Base-by-base conservation (phyloP, 352 stramenopile species). In the Globisporangium splendens region DNA sequence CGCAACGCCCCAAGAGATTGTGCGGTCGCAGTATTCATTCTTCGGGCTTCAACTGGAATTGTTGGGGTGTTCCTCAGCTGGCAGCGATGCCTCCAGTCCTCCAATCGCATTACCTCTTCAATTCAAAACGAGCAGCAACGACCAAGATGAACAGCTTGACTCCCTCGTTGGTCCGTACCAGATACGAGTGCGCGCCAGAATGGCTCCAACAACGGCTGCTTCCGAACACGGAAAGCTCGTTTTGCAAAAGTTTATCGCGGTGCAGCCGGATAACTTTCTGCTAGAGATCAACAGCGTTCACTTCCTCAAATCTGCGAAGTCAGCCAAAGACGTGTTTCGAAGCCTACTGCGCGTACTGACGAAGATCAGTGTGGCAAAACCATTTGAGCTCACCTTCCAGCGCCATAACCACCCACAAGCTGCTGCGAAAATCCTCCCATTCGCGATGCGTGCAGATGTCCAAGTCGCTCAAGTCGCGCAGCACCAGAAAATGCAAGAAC, bases 371-470 rank as follows among this genome's bases (percentile, higher is more conserved):
- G 52, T 87, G 20, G 79, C 73, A 0, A 66, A 53, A 18, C 76
- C 79, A 0, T 75, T 71, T 43, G 77, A 83, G 50, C 48, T 89
- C 12, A 81, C 72, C 8, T 65, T 86, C n/a, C 59, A 70, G 48
- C 73, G 79, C n/a, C 77, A 85, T 48, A 84, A 88, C 28, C 68
- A 84, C 33, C 50, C 66, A 8, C 67, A 84, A 28, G 73, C 69
- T 5, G 50, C 64, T 5, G 66, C 67, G 42, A 86, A 82, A 50
- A 87, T 89, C 43, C 61, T 83, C 8, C 75, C 79, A 12, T 89
- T 89, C 61, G 79, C 79, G 0, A 58, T 51, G 38, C 75, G 77
- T 44, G 59, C 68, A 10, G 79, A 88, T 52, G 77, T 88, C 1
- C 79, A 88, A 47, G 50, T 66, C 12, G 75, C 73, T 0, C 79